Evolutionary conservation across 148 eudicot species (phyloP).

Genomic region (Cornus florida): DNA sequence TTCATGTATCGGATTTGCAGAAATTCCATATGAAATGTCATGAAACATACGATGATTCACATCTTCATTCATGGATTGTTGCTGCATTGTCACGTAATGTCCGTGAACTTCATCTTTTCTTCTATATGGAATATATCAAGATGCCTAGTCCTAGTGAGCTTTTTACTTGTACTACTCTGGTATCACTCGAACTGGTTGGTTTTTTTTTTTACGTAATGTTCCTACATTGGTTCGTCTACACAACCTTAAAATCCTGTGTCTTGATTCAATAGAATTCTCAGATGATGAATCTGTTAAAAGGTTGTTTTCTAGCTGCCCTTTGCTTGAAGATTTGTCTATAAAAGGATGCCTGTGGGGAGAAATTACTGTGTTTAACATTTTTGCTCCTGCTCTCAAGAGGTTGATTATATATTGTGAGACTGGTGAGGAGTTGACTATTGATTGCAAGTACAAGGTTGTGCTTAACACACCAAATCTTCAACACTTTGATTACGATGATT

Average conservation of each 20-base stretch:
- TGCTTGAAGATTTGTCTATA: constrained; percentile 21
- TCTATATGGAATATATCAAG: too few relatives aligned
- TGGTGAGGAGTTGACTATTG: too few relatives aligned
- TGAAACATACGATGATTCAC: too few relatives aligned
- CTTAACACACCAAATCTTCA: constrained; percentile 26
- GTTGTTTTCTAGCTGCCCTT: constrained; percentile 22
- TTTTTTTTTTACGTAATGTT: neutral
- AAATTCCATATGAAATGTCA: constrained; percentile 15
- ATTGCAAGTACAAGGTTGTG: neutral
- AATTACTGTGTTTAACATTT: neutral
- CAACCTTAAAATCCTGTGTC: constrained; percentile 12
- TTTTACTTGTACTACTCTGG: constrained; percentile 1
- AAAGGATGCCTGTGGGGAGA: neutral
- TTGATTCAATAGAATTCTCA: neutral
- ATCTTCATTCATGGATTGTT: constrained; percentile 16
- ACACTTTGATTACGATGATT: neutral
- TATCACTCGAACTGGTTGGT: neutral
- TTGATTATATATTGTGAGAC: neutral
- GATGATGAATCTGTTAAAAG: constrained; percentile 8
- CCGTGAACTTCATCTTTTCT: constrained; percentile 16
- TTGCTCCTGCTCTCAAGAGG: constrained; percentile 12
- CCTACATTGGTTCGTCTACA: neutral
- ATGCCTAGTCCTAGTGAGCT: constrained; percentile 1
- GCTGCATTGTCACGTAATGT: constrained; percentile 5
- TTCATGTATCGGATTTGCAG: neutral